Evolutionary conservation across 2,329 filamentous ascomycete species (phyloP).

Genomic region (Nothophoma quercina): DNA sequence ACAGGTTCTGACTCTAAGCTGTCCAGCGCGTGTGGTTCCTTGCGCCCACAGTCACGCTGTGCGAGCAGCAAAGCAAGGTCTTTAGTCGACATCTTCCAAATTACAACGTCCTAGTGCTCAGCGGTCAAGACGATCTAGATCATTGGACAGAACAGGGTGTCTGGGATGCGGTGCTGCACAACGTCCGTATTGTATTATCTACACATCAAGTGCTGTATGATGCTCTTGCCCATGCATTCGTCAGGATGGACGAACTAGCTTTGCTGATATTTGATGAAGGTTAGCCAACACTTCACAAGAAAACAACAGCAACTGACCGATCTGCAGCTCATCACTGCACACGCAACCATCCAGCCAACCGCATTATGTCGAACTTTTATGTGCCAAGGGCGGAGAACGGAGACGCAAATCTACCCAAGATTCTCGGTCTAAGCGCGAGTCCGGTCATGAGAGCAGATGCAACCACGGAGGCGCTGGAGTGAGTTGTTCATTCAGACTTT

Average conservation of each 20-base stretch:
- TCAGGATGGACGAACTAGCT: constrained; percentile 68
- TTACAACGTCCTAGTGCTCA: constrained; percentile 68
- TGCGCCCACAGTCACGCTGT: constrained; percentile 55
- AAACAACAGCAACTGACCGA: constrained; percentile 8
- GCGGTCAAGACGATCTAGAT: constrained; percentile 73
- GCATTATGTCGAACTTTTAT: constrained; percentile 78
- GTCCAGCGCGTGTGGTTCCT: constrained; percentile 56
- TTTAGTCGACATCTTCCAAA: constrained; percentile 51
- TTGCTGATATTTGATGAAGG: constrained; percentile 87
- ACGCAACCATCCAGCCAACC: constrained; percentile 68
- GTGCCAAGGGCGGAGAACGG: constrained; percentile 53
- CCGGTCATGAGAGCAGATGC: constrained; percentile 70
- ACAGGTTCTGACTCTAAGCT: constrained; percentile 6
- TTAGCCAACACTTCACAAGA: not conserved
- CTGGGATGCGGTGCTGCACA: constrained; percentile 72
- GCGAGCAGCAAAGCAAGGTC: constrained; percentile 53
- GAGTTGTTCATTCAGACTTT: constrained; percentile 4
- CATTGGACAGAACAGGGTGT: constrained; percentile 72
- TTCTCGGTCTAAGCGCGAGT: constrained; percentile 83
- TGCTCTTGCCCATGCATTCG: constrained; percentile 77
- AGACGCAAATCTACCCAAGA: constrained; percentile 61
- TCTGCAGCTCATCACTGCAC: constrained; percentile 75
- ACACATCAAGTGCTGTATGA: constrained; percentile 79
- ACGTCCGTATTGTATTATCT: constrained; percentile 76
- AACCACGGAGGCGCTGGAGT: constrained; percentile 59